phyloP scores from a whole-genome alignment of 2,329 filamentous ascomycete genomes.

The Arachnopeziza araneosa region DNA sequence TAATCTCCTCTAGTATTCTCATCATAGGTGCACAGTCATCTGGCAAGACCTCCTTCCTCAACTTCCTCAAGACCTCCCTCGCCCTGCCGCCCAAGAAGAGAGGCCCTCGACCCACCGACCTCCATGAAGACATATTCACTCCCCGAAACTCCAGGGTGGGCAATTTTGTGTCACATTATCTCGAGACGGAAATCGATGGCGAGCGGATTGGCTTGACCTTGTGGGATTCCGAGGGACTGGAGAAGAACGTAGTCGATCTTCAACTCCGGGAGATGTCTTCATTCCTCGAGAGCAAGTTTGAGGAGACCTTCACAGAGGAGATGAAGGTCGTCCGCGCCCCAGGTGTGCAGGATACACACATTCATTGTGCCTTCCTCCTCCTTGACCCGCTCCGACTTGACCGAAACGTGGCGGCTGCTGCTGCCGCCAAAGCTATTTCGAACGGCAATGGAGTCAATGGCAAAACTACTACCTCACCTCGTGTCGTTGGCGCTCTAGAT shows the following conservation, averaged over 20 bases:
- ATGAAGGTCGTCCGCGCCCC: conserved; percentile 95
- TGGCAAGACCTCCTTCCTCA: conserved; percentile 94
- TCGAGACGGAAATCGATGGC: conserved; percentile 90
- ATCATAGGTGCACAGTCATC: conserved; percentile 82
- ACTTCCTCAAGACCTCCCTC: conserved; percentile 85
- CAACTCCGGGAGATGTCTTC: conserved; percentile 86
- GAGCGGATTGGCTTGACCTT: conserved; percentile 89
- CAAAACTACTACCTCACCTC: conserved; percentile 39
- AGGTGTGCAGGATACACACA: conserved; percentile 91
- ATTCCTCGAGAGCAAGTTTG: conserved; percentile 96
- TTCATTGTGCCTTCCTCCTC: conserved; percentile 90
- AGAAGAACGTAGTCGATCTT: conserved; percentile 91
- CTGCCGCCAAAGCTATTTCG: conserved; percentile 49
- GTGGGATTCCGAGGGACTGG: conserved; percentile 93
- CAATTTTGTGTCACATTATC: conserved; percentile 80
- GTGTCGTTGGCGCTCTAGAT: conserved; percentile 65
- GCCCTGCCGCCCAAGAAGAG: conserved; percentile 79
- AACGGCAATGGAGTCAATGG: conserved; percentile 46
- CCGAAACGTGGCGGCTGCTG: conserved; percentile 67
- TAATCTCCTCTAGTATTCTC: conserved; percentile 61
- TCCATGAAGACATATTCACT: conserved; percentile 49
- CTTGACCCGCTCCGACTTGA: conserved; percentile 85
- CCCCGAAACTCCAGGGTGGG: conserved; percentile 35
- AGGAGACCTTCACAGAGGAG: conserved; percentile 95
- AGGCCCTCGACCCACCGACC: conserved; percentile 30